Percentiles rank a stretch among this genome's conserved stretches.
These are phyloP conservation scores for Linum tenue DNA, from an alignment of 345 rosid genomes.

Conservation along the genomic window DNA sequence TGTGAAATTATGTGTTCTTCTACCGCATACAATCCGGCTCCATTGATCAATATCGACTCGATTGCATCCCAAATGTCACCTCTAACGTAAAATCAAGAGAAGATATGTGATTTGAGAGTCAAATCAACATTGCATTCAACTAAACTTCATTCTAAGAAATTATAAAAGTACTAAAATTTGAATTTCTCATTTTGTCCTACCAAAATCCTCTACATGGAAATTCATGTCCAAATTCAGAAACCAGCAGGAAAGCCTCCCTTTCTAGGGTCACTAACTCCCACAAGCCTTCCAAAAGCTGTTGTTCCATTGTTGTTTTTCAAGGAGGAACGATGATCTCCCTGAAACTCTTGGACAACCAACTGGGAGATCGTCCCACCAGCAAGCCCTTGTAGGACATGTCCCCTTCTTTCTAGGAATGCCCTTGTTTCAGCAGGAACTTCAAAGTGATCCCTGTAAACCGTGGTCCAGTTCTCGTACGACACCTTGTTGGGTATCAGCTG, in stretches of 20 bases:
- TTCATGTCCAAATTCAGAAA: conserved; percentile 16
- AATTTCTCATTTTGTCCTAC: too few relatives aligned
- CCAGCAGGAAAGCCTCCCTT: conserved; percentile 67
- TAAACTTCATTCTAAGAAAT: too few relatives aligned
- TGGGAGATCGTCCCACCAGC: conserved; percentile 41
- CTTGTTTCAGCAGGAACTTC: conserved; percentile 35
- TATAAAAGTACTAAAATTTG: too few relatives aligned
- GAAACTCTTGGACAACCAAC: conserved; percentile 31
- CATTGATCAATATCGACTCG: too few relatives aligned
- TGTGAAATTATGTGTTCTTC: too few relatives aligned
- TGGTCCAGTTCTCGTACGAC: conserved; percentile 52
- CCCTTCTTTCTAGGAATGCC: conserved; percentile 31
- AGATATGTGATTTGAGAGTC: too few relatives aligned
- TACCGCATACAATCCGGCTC: too few relatives aligned
- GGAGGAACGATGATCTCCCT: too few relatives aligned
- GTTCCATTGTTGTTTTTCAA: conserved; percentile 6
- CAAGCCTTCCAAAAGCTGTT: conserved; percentile 21
- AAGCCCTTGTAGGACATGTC: conserved; percentile 36
- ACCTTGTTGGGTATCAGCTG: conserved; percentile 43
- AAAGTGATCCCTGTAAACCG: conserved; percentile 32
- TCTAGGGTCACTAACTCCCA: conserved; percentile 59
- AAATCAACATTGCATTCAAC: too few relatives aligned
- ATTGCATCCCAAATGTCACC: too few relatives aligned
- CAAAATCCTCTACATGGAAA: too few relatives aligned
- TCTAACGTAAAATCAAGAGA: too few relatives aligned